These are phyloP conservation scores for Lipomyces oligophaga DNA, from an alignment of 805 yeast species.

Conservation along the genomic window DNA sequence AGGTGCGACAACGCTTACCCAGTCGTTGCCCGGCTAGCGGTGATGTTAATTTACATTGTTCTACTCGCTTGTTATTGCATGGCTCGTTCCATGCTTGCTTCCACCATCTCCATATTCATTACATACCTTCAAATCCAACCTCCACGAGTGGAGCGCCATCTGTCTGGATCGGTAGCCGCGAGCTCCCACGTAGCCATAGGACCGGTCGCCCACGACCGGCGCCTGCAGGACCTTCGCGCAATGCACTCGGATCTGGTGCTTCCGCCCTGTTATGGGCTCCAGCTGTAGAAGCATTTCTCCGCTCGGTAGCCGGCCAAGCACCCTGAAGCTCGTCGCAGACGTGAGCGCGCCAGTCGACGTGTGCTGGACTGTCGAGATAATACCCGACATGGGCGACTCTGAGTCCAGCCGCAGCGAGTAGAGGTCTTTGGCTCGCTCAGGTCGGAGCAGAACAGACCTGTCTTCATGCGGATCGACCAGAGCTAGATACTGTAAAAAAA, in stretches of 20 bases:
- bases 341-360: no score
- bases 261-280: conserved; percentile 23
- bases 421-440: no score
- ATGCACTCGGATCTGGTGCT: conserved; percentile 25
- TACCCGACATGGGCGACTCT: no score
- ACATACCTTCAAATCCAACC: conserved; percentile 11
- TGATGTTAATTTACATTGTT: no score
- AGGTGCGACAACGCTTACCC: no score
- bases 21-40: no score
- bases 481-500: not conserved
- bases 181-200: conserved; percentile 6
- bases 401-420: no score
- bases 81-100: not conserved
- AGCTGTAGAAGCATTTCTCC: conserved; percentile 9
- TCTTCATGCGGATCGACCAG: not conserved
- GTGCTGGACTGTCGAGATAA: no score
- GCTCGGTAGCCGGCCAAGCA: not conserved
- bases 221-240: conserved; percentile 24
- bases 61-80: no score
- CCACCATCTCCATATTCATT: no score
- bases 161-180: not conserved
- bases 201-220: conserved; percentile 20
- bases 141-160: conserved; percentile 26
- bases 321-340: conserved; percentile 12
- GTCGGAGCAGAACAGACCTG: no score